Evolutionary conservation across 2,329 filamentous ascomycete species (phyloP).

Genomic region (Aspergillus novoparasiticus): DNA sequence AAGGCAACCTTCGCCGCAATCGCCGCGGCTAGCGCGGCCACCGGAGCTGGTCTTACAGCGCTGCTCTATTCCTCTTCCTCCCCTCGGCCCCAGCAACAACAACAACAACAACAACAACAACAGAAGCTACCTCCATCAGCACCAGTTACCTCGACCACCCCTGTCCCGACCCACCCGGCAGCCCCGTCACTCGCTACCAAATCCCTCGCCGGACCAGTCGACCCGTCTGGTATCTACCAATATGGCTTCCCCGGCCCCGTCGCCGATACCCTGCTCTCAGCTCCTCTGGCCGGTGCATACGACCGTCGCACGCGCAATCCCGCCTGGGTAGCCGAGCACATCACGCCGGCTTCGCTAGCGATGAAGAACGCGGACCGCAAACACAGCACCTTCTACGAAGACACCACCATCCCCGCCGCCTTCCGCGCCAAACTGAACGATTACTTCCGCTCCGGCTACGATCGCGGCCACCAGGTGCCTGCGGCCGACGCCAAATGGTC

Average conservation of each 20-base stretch:
- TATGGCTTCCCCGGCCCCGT: conserved; percentile 93
- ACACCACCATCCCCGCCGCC: conserved; percentile 74
- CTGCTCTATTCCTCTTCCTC: conserved; percentile 68
- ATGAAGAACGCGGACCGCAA: conserved; percentile 78
- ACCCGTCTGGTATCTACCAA: conserved; percentile 76
- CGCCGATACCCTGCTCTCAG: conserved; percentile 74
- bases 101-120: conserved; percentile 27
- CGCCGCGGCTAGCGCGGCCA: conserved; percentile 73
- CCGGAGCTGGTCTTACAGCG: conserved; percentile 72
- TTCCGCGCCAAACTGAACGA: conserved; percentile 91
- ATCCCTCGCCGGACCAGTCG: conserved; percentile 54
- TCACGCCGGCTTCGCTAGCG: conserved; percentile 82
- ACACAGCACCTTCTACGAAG: conserved; percentile 81
- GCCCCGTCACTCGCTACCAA: conserved; percentile 33
- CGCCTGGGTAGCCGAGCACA: conserved; percentile 94
- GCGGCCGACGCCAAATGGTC: conserved; percentile 96
- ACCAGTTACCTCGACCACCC: conserved; percentile 24
- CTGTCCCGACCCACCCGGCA: conserved; percentile 44
- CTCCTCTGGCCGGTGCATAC: conserved; percentile 81
- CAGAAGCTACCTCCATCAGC: conserved; percentile 32
- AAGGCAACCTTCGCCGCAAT: conserved; percentile 76
- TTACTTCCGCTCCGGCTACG: conserved; percentile 93
- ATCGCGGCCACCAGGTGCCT: conserved; percentile 94
- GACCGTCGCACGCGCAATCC: conserved; percentile 91
- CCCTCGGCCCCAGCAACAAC: conserved; percentile 28